Evolutionary conservation across 2,329 filamentous ascomycete species (phyloP).

Genomic region (Fusarium nodosum): DNA sequence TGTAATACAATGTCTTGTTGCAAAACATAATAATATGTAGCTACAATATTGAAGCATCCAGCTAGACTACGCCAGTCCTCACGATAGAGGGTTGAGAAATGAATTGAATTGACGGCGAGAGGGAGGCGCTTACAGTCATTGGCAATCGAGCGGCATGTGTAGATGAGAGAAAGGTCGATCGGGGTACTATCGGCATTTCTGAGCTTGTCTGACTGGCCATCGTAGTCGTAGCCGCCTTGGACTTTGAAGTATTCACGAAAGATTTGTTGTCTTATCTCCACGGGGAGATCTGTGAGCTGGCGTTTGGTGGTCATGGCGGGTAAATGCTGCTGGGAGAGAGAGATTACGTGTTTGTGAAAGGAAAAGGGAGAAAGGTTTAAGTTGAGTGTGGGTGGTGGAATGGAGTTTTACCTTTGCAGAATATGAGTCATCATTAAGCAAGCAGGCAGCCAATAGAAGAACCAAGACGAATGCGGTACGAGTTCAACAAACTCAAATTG

Average conservation of each 20-base stretch:
- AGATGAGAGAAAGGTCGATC: constrained; percentile 36
- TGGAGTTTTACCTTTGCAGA: not conserved
- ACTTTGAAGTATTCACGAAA: constrained; percentile 28
- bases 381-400: too few relatives aligned
- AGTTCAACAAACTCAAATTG: not conserved
- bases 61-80: constrained; percentile 5
- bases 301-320: not conserved
- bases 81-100: constrained; percentile 29
- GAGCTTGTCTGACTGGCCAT: constrained; percentile 22
- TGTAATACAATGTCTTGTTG: not conserved
- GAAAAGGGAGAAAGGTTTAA: too few relatives aligned
- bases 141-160: constrained; percentile 29
- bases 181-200: constrained; percentile 3
- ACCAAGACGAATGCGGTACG: not conserved
- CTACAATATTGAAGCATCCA: constrained; percentile 6
- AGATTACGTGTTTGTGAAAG: too few relatives aligned
- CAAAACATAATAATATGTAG: not conserved
- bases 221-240: constrained; percentile 25
- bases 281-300: not conserved
- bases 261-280: constrained; percentile 34
- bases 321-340: not conserved
- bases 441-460: not conserved
- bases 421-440: not conserved
- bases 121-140: constrained; percentile 14
- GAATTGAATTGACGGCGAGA: constrained; percentile 11